These are phyloP conservation scores for Polysphondylium violaceum DNA, from an alignment of 78 protist genomes.

Conservation along the genomic window DNA sequence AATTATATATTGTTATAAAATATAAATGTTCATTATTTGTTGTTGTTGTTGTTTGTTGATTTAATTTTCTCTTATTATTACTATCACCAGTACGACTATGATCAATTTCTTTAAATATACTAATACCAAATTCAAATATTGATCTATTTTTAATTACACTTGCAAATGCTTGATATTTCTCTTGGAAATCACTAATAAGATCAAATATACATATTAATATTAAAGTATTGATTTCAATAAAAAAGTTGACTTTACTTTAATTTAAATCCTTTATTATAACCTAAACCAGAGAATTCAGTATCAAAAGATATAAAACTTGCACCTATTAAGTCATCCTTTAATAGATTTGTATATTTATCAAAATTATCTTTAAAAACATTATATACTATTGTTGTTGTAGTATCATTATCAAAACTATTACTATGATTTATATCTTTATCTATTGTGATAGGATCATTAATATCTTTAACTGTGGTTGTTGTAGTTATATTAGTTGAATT, in stretches of 20 bases:
- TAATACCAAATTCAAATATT: constrained; percentile 43
- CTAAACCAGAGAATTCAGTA: constrained; percentile 67
- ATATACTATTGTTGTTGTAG: constrained; percentile 13
- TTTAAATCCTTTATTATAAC: constrained; percentile 21
- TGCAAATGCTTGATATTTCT: constrained; percentile 26
- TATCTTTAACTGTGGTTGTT: too few species aligned
- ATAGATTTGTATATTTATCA: constrained; percentile 14
- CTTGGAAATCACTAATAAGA: constrained; percentile 21
- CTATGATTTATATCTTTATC: neutral
- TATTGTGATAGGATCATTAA: neutral
- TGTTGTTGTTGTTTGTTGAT: constrained; percentile 7
- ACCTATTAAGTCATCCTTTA: constrained; percentile 30
- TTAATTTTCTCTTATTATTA: neutral
- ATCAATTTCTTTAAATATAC: constrained; percentile 23
- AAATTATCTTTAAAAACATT: constrained; percentile 20
- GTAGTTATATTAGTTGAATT: too few species aligned
- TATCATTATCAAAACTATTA: neutral
- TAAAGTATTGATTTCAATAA: neutral
- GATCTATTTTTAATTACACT: constrained; percentile 29
- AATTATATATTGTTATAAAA: constrained; percentile 36
- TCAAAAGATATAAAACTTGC: constrained; percentile 54
- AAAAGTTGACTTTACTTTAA: constrained; percentile 6
- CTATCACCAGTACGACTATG: neutral
- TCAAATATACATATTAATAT: neutral
- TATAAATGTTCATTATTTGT: neutral